Conservation (phyloP, 2,329 filamentous ascomycete genomes). For the Penicillium decumbens region DNA sequence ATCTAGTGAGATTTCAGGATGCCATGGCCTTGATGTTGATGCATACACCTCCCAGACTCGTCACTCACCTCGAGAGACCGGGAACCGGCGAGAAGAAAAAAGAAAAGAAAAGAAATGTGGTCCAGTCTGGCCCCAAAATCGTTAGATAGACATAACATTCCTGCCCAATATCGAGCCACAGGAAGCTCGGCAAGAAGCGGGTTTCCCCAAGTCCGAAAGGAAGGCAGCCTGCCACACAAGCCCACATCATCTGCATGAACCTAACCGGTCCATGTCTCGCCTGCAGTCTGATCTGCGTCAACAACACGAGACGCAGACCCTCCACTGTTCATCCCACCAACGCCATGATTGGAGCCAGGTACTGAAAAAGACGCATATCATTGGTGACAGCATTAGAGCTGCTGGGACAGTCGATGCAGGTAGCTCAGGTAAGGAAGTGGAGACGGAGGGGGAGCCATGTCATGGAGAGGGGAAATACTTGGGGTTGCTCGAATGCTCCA, state of each 20-base stretch:
- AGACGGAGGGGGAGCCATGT: constrained; percentile 15
- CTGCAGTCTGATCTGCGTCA: constrained; percentile 10
- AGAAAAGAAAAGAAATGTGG: background rate
- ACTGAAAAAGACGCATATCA: constrained; percentile 1
- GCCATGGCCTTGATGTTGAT: background rate
- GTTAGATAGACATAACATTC: constrained; percentile 1
- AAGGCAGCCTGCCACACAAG: constrained; percentile 2
- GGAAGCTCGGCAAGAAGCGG: background rate
- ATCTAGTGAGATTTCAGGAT: background rate
- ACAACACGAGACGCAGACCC: background rate
- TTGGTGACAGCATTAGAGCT: constrained; percentile 16
- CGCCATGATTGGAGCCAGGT: background rate
- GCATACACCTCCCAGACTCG: constrained; percentile 4
- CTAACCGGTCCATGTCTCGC: constrained; percentile 9
- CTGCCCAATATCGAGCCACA: constrained; percentile 7
- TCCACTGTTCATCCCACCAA: background rate
- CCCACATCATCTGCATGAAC: constrained; percentile 9
- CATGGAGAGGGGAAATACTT: constrained; percentile 10
- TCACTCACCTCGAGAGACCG: background rate
- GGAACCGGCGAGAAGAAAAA: background rate
- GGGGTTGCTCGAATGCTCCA: background rate
- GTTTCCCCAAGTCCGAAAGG: background rate
- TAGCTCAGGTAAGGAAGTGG: constrained; percentile 20
- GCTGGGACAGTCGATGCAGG: constrained; percentile 9
- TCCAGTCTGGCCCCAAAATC: constrained; percentile 4